phyloP scores from a whole-genome alignment of 1,284 basidiomycete species.

The Cronartium quercuum region DNA sequence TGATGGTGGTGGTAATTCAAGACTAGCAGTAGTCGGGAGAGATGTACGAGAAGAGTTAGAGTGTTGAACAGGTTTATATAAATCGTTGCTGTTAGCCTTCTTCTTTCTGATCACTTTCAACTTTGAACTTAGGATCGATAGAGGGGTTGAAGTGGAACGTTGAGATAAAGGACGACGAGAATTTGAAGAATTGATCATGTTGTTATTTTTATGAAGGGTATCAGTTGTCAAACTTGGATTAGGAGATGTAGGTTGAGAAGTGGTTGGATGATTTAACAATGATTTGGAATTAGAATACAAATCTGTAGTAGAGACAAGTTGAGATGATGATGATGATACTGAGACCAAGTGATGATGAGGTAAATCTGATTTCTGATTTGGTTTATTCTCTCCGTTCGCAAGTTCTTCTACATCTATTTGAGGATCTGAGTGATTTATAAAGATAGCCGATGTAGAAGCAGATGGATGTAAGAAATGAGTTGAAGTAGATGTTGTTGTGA shows the following conservation, averaged over 20 bases:
- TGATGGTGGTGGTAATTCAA: no score
- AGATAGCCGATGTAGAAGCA: no score
- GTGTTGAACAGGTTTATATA: not conserved
- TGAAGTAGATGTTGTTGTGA: not conserved
- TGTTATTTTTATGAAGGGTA: no score
- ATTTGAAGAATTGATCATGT: not conserved
- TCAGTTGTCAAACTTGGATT: not conserved
- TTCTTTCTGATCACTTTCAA: no score
- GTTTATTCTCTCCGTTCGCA: no score
- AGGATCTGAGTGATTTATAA: not conserved
- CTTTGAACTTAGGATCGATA: not conserved
- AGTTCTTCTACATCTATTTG: no score
- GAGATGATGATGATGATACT: not conserved
- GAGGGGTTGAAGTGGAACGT: no score
- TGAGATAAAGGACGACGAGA: not conserved
- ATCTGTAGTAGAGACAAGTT: not conserved
- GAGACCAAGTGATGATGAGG: not conserved
- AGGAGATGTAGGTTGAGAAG: not conserved
- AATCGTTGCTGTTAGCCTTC: no score
- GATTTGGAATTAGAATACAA: not conserved
- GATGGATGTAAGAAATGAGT: not conserved
- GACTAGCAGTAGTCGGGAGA: not conserved
- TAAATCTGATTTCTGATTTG: not conserved
- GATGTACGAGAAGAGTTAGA: not conserved
- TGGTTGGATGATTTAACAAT: not conserved